Evolutionary conservation across 441 rosid genomes (phyloP).

Genomic region (Erodium texanum): DNA sequence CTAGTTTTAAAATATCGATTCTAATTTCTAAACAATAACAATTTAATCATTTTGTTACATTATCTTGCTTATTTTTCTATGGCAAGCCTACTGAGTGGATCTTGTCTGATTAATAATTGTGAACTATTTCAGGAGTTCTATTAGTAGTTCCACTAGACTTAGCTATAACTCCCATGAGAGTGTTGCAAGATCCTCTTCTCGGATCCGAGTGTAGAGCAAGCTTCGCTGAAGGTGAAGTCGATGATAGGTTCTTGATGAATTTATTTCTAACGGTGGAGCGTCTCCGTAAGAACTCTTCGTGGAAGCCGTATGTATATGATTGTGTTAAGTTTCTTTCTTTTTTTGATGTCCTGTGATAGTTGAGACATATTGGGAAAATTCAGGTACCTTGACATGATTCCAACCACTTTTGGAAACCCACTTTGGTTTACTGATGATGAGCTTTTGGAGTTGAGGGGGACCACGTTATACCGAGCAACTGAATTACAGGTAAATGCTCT

Average conservation of each 20-base stretch:
- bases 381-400: constrained; percentile 92
- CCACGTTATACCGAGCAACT: constrained; percentile 62
- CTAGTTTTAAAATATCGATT: not conserved
- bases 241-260: constrained; percentile 79
- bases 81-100: not conserved
- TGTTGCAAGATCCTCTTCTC: constrained; percentile 77
- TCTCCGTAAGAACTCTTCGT: constrained; percentile 63
- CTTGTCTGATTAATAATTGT: not conserved
- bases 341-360: not conserved
- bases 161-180: constrained; percentile 94
- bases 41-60: not conserved
- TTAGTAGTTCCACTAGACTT: constrained; percentile 72
- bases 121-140: constrained; percentile 45
- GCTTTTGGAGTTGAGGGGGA: constrained; percentile 64
- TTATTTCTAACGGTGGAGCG: constrained; percentile 74
- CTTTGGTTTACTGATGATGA: constrained; percentile 86
- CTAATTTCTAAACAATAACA: not conserved
- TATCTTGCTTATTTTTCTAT: not conserved
- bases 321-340: not conserved
- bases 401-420: constrained; percentile 64
- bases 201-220: constrained; percentile 78
- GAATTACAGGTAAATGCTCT: constrained; percentile 52
- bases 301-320: constrained; percentile 68
- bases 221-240: constrained; percentile 77
- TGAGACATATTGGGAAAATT: constrained; percentile 17